phyloP scores from a whole-genome alignment of 2,329 filamentous ascomycete genomes.

The Magnaporthiopsis rhizophila region DNA sequence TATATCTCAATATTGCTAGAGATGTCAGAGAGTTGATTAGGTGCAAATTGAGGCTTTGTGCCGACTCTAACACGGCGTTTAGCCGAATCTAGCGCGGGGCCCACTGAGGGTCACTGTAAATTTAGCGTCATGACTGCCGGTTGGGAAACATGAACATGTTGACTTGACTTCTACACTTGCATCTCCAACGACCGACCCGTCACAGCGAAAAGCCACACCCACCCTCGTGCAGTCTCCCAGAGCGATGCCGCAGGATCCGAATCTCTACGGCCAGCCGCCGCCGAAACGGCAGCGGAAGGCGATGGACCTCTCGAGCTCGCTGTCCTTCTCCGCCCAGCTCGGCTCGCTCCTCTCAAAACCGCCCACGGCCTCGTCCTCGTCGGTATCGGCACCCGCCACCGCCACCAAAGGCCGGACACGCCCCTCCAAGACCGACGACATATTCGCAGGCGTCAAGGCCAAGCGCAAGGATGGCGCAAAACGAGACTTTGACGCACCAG shows the following conservation, averaged over 20 bases:
- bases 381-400: slow-evolving; percentile 24
- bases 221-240: not conserved
- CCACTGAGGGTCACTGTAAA: not conserved
- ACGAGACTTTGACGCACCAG: slow-evolving; percentile 43
- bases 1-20: too few relatives aligned
- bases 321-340: slow-evolving; percentile 85
- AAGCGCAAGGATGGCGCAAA: slow-evolving; percentile 49
- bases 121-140: not conserved
- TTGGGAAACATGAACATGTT: not conserved
- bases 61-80: too few relatives aligned
- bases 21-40: not conserved
- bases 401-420: slow-evolving; percentile 42
- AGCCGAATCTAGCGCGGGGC: too few relatives aligned
- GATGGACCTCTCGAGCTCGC: slow-evolving; percentile 61
- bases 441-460: slow-evolving; percentile 50
- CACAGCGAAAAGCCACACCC: not conserved
- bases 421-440: slow-evolving; percentile 53
- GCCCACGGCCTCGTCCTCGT: slow-evolving; percentile 31
- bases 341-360: slow-evolving; percentile 65
- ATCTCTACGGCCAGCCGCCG: slow-evolving; percentile 70
- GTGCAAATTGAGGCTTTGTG: not conserved
- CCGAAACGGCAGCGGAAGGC: slow-evolving; percentile 63
- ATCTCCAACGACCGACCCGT: too few relatives aligned
- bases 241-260: slow-evolving; percentile 54
- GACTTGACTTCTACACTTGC: not conserved